Percentiles rank a stretch among this genome's conserved stretches.
phyloP scores from a whole-genome alignment of 768 basidiomycete species.

The Lyophyllum semitale region DNA sequence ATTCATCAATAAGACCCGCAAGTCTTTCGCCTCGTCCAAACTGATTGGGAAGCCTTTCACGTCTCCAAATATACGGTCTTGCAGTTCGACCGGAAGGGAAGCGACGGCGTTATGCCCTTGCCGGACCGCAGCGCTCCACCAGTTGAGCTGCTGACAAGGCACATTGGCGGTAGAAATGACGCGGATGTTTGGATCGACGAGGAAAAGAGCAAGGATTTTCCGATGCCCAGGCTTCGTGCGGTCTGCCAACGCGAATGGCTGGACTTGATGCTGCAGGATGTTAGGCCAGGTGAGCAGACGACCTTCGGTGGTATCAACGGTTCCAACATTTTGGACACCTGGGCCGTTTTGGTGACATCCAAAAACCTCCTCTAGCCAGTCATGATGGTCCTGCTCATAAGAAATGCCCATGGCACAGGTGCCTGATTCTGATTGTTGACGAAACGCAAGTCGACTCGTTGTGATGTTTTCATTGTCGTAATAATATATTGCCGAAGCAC shows the following conservation, averaged over 20 bases:
- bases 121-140: constrained; percentile 20
- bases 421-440: constrained; percentile 16
- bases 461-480: constrained; percentile 34
- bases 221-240: constrained; percentile 13
- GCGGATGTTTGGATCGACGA: constrained; percentile 21
- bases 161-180: constrained; percentile 27
- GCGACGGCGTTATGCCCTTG: constrained; percentile 4
- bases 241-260: constrained; percentile 12
- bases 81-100: constrained; percentile 24
- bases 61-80: constrained; percentile 15
- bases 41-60: constrained; percentile 24
- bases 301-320: constrained; percentile 13
- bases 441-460: constrained; percentile 29
- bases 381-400: constrained; percentile 21
- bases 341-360: constrained; percentile 4
- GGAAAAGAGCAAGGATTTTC: constrained; percentile 18
- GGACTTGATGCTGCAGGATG: constrained; percentile 15
- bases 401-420: constrained; percentile 12
- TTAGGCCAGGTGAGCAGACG: constrained; percentile 18
- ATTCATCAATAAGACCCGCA: constrained; percentile 25
- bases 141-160: constrained; percentile 26
- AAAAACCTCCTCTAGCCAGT: constrained; percentile 14
- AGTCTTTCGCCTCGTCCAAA: constrained; percentile 22
- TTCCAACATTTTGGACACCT: constrained; percentile 10
- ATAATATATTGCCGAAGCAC: constrained; percentile 26